Evolutionary conservation across 306 rosid genomes (phyloP).

Genomic region (Acacia confusa): DNA sequence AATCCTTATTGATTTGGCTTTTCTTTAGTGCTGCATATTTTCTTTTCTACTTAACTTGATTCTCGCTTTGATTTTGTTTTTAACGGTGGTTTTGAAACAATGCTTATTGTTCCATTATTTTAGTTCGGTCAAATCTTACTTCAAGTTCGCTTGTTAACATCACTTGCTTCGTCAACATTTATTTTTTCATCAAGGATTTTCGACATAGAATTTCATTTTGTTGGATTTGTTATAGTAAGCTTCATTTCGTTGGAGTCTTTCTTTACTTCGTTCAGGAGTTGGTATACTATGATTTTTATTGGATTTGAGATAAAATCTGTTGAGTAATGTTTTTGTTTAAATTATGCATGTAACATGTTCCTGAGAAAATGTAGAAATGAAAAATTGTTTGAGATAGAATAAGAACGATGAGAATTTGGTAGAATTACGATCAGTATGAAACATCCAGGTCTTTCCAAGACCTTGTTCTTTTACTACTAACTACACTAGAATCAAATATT

Average conservation of each 20-base stretch:
- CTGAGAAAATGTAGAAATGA: background rate
- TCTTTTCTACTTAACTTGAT: background rate
- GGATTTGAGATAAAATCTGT: background rate
- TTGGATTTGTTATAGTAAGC: background rate
- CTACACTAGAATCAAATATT: background rate
- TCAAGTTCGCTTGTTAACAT: background rate
- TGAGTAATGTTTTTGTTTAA: background rate
- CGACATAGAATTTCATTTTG: background rate
- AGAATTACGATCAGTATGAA: background rate
- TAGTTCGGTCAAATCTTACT: background rate
- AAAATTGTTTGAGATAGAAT: background rate
- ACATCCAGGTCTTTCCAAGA: background rate
- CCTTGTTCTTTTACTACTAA: background rate
- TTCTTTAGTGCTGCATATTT: background rate
- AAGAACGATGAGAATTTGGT: background rate
- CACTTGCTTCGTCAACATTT: conserved; percentile 1
- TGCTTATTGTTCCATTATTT: background rate
- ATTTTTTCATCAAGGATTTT: background rate
- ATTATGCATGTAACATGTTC: too few relatives aligned
- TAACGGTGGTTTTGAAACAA: background rate
- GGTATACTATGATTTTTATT: background rate
- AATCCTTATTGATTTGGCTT: background rate
- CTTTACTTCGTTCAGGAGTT: background rate
- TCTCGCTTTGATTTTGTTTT: background rate
- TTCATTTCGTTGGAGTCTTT: background rate